A percentile compares a stretch with the other conserved stretches of the same genome.
Evolutionary conservation across 1,284 basidiomycete genomes (phyloP).

Genomic region (Cryptococcus sp.): DNA sequence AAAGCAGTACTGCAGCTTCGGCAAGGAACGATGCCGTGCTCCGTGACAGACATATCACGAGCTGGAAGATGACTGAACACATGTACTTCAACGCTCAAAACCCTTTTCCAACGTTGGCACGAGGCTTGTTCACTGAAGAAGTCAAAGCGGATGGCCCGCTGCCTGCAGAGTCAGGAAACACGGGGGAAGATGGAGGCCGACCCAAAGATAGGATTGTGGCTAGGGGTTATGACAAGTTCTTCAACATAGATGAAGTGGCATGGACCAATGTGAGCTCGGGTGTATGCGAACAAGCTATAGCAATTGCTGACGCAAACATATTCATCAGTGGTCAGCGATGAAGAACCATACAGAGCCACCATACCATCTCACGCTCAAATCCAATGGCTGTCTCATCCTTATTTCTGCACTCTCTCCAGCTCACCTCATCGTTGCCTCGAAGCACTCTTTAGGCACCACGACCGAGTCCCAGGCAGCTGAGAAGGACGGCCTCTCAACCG

Average conservation of each 20-base stretch:
- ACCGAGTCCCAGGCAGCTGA: slow-evolving; percentile 31
- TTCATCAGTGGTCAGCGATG: slow-evolving; percentile 73
- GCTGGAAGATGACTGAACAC: slow-evolving; percentile 96
- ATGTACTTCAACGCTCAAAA: slow-evolving; percentile 86
- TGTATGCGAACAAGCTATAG: not conserved
- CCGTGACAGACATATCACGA: slow-evolving; percentile 58
- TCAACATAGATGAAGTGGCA: slow-evolving; percentile 92
- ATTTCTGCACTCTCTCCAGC: slow-evolving; percentile 78
- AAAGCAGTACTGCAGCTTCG: slow-evolving; percentile 12
- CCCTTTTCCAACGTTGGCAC: slow-evolving; percentile 86
- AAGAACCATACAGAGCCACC: slow-evolving; percentile 72
- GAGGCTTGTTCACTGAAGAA: slow-evolving; percentile 77
- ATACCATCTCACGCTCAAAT: slow-evolving; percentile 89
- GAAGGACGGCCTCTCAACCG: slow-evolving; percentile 1
- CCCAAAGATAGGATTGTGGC: slow-evolving; percentile 72
- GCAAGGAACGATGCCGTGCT: not conserved
- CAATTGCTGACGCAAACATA: not conserved
- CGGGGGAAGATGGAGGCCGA: slow-evolving; percentile 25
- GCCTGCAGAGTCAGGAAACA: slow-evolving; percentile 30
- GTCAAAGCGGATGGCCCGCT: slow-evolving; percentile 40
- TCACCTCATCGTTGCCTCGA: slow-evolving; percentile 84
- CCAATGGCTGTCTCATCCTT: slow-evolving; percentile 98
- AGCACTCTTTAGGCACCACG: slow-evolving; percentile 76
- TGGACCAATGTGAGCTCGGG: slow-evolving; percentile 77
- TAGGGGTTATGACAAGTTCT: slow-evolving; percentile 98